Evolutionary conservation across 164 flowering plant species (phyloP), one percentile per base, ranked within the genome.

Genomic region (Dillenia turbinata): DNA sequence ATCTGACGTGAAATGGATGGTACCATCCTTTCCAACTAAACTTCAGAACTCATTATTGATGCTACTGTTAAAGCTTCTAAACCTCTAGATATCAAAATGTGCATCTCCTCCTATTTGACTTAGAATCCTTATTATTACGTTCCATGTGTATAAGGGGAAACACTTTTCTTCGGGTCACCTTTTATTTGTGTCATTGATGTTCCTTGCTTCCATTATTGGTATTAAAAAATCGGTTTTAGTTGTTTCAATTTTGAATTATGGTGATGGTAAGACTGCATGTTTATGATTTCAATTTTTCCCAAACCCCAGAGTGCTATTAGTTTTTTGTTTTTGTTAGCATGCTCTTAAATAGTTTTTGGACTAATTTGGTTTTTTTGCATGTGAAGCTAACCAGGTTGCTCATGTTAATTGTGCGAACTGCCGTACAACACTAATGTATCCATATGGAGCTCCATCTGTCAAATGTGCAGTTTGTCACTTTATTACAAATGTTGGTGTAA

Each of bases 391-490:
- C 62, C 88, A 75, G 73, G 70, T 81, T 58, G 90, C 96, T 54
- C 94, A 89, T 56, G 76, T 95, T 62, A 87, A 72, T 69, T 95
- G 99, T 61, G 92, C 88, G 55, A 87, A 83, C 65, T 92, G 99
- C 67, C 87, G 77, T 57, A 88, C 89, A 54, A 81, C 79, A 49
- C 92, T 92, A 10, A 85, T 90, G 91, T 90, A 88, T 71, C 97
- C 99, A 43, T 77, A 72, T 72, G 98, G 97, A 62, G 94, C 96
- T 49, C 95, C 90, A 47, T 90, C 97, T 40, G 98, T 95, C 54
- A 88, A 90, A 81, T 92, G 98, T 73, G 96, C 92, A 10, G 59
- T 90, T 50, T 95, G 97, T 66, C 92, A 92, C 9, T 87, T 76
- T 67, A 72, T 92, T 65, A 92, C 96, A 40, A 82, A 79, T 63